phyloP scores from a whole-genome alignment of 78 protist species.

The slime mould (Dictyostelium discoideum) region dicty_2.7 NC_007090.3:3201501-3202000 shows the following conservation, averaged over 20 bases:
- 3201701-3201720: constrained; percentile 9
- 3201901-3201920: constrained; percentile 37
- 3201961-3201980: constrained; percentile 32
- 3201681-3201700: constrained; percentile 44
- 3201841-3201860: constrained; percentile 11
- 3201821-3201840: constrained; percentile 8
- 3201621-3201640: constrained; percentile 13
- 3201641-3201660: constrained; percentile 37
- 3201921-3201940: constrained; percentile 36
- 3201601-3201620: constrained; percentile 15
- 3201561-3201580: constrained; percentile 27
- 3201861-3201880: not conserved
- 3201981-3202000: not conserved
- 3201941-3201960: constrained; percentile 11
- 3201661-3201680: constrained; percentile 13
- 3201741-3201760: too few relatives aligned
- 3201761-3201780: too few relatives aligned
- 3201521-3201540: not conserved
- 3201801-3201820: not conserved
- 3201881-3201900: constrained; percentile 46
- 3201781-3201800: not conserved
- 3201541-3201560: constrained; percentile 53
- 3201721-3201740: too few relatives aligned
- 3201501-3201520: constrained; percentile 33
- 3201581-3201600: constrained; percentile 53